Evolutionary conservation across 2,329 filamentous ascomycete species (phyloP).

Genomic region (Trichoderma sp.): DNA sequence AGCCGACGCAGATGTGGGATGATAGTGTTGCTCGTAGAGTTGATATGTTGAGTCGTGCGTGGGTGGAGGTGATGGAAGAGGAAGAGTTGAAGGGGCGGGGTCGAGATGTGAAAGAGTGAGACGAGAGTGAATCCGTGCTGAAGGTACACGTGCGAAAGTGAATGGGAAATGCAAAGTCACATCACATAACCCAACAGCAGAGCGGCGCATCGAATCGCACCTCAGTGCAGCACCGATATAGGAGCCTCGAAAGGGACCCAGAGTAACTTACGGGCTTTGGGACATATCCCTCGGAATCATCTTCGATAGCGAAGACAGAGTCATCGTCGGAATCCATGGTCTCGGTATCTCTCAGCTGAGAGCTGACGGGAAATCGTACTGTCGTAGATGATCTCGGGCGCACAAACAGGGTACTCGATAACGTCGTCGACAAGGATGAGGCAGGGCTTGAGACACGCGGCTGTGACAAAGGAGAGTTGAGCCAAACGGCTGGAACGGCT

Average conservation of each 20-base stretch:
- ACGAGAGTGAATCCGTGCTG: neutral
- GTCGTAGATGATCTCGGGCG: neutral
- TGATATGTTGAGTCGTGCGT: neutral
- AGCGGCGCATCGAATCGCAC: neutral
- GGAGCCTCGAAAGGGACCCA: neutral
- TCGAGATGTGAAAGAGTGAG: neutral
- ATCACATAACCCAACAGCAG: neutral
- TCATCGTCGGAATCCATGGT: conserved; percentile 61
- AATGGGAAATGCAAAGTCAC: neutral
- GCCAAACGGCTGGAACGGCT: conserved; percentile 25
- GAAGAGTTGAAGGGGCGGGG: neutral
- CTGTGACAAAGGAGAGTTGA: conserved; percentile 22
- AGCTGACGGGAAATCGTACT: neutral
- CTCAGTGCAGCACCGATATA: neutral
- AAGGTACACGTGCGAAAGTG: neutral
- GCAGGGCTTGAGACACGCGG: conserved; percentile 26
- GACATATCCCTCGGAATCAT: conserved; percentile 43
- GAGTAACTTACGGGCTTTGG: conserved; percentile 38
- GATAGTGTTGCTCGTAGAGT: neutral
- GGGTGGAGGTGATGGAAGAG: neutral
- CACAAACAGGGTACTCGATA: conserved; percentile 25
- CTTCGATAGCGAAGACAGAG: conserved; percentile 40
- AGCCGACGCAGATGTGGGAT: neutral
- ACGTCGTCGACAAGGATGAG: conserved; percentile 19
- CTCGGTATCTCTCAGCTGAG: conserved; percentile 22